These are phyloP conservation scores for Candida nitratophila DNA, from an alignment of 805 yeast genomes.

Conservation along the genomic window DNA sequence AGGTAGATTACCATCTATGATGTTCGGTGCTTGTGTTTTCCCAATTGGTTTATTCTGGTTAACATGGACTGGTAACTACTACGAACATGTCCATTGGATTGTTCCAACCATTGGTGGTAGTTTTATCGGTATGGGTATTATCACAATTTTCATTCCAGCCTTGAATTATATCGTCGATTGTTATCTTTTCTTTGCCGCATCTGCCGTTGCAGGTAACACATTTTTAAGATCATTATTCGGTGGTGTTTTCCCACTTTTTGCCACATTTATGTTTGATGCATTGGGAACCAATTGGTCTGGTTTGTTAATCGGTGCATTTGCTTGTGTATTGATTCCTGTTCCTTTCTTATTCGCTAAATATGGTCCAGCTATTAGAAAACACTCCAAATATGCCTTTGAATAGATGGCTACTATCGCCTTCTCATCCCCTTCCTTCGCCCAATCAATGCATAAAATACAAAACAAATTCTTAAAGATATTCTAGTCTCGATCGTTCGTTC, in stretches of 20 bases:
- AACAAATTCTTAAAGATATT: no score
- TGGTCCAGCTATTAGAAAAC: slow-evolving; percentile 49
- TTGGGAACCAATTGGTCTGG: slow-evolving; percentile 81
- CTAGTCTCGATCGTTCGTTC: no score
- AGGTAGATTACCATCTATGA: slow-evolving; percentile 70
- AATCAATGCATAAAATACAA: no score
- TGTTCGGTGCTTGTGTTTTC: slow-evolving; percentile 62
- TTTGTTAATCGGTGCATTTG: slow-evolving; percentile 56
- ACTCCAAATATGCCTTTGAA: slow-evolving; percentile 50
- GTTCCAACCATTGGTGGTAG: slow-evolving; percentile 66
- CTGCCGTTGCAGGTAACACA: slow-evolving; percentile 71
- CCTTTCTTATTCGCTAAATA: slow-evolving; percentile 58
- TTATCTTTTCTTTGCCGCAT: slow-evolving; percentile 66
- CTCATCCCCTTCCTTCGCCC: neutral
- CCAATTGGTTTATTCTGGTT: slow-evolving; percentile 81
- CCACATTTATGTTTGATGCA: slow-evolving; percentile 58
- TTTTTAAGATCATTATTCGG: slow-evolving; percentile 63
- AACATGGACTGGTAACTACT: slow-evolving; percentile 79
- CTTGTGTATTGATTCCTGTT: slow-evolving; percentile 51
- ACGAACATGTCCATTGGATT: slow-evolving; percentile 63
- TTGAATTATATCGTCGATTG: slow-evolving; percentile 69
- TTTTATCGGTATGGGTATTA: slow-evolving; percentile 60
- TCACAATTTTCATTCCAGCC: slow-evolving; percentile 61
- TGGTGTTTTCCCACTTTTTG: slow-evolving; percentile 49
- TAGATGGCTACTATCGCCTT: neutral